Percentiles rank a stretch among this genome's conserved stretches.
Conservation (phyloP, 257 asterid species). For the Solanum phureja region DNA sequence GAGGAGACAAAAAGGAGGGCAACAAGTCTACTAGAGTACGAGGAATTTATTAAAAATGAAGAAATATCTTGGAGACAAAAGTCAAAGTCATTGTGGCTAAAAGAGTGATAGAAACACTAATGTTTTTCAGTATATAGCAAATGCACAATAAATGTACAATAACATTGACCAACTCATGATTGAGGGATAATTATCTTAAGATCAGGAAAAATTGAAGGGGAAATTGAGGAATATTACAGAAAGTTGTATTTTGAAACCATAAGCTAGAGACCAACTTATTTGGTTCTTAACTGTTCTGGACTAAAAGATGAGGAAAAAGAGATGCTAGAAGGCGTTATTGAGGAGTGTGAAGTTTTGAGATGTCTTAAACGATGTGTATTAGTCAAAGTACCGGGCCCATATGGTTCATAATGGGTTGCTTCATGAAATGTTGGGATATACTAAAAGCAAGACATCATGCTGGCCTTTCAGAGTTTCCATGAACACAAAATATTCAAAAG, state of each 20-base stretch:
- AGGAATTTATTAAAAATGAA: neutral
- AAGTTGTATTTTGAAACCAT: too few relatives aligned
- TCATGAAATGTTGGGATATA: neutral
- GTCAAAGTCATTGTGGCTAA: neutral
- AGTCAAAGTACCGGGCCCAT: neutral
- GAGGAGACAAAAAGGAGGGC: neutral
- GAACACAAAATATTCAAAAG: neutral
- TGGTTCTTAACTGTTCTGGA: neutral
- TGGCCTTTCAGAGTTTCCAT: neutral
- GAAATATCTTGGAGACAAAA: neutral
- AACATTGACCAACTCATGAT: neutral
- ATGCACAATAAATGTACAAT: neutral
- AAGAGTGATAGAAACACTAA: neutral
- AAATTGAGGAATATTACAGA: too few relatives aligned
- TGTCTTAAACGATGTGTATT: neutral
- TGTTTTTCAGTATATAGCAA: neutral
- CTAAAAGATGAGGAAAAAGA: neutral
- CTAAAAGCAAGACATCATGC: neutral
- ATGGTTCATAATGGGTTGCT: neutral
- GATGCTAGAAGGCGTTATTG: neutral
- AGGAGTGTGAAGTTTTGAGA: neutral
- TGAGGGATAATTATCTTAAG: neutral
- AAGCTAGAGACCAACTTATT: neutral
- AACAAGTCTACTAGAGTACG: neutral
- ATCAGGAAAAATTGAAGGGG: neutral